Percentiles rank a stretch among this genome's conserved stretches.
Evolutionary conservation across 306 rosid genomes (phyloP).

Genomic region (cucumber (Cucumis sativus)): DNA sequence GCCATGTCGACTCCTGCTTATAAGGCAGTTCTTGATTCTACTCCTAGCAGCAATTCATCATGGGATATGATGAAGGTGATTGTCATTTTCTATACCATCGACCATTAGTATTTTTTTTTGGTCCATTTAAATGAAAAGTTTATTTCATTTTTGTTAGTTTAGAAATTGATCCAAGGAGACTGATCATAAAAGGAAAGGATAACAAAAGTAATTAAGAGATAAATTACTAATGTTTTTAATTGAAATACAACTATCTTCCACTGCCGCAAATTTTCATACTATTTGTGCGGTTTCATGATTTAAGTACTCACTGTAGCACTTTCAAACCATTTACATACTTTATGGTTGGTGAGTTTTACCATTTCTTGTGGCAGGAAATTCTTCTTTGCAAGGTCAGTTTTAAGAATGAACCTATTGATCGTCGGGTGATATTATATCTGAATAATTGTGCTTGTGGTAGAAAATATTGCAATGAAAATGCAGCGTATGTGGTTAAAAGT

Average conservation of each 20-base stretch:
- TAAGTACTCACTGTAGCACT: background rate
- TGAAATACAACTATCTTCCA: background rate
- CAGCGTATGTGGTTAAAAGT: slow-evolving; percentile 68
- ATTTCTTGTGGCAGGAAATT: slow-evolving; percentile 50
- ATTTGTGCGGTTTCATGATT: background rate
- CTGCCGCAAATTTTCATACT: background rate
- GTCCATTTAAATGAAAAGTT: background rate
- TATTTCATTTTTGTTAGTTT: too few relatives aligned
- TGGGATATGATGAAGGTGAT: slow-evolving; percentile 96
- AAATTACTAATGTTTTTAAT: too few relatives aligned
- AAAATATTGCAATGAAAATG: slow-evolving; percentile 58
- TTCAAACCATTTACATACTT: background rate
- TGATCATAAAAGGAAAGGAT: too few relatives aligned
- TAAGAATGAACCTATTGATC: slow-evolving; percentile 62
- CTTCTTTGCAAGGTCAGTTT: slow-evolving; percentile 69
- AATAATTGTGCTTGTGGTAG: slow-evolving; percentile 73
- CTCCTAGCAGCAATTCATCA: slow-evolving; percentile 86
- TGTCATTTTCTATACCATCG: background rate
- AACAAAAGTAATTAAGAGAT: too few relatives aligned
- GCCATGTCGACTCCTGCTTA: slow-evolving; percentile 97
- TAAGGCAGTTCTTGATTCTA: slow-evolving; percentile 89
- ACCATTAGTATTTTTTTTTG: background rate
- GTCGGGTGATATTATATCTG: slow-evolving; percentile 65
- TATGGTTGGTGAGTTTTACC: background rate
- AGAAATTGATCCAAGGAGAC: too few relatives aligned